Base-by-base conservation (phyloP, 2,329 filamentous ascomycete species). In the Pyrenophora teres region DNA sequence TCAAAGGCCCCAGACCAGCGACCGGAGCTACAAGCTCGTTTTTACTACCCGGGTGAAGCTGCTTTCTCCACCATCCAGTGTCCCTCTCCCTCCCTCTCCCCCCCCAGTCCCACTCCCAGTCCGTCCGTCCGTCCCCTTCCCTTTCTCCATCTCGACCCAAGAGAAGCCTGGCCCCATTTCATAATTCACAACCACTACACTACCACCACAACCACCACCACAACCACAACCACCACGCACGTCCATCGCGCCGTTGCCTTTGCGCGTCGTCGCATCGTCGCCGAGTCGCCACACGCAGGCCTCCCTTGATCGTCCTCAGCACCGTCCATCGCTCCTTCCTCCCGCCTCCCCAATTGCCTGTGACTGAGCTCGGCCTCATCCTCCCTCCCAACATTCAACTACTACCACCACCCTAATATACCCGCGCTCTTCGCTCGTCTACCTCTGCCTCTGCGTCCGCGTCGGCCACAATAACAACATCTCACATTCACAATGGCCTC, bases 401-500 rank as follows among this genome's bases (percentile, higher is more conserved):
- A 21, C 27, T 38, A 15, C 15, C 15, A 15, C 15, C 15, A 40
- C 40, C 23, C 30, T 40, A 53, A 42, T 42, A 40, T 40, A 48
- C 45, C 41, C 54, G 44, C 32, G 41, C 12, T 3, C 40, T 2
- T 19, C 37, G n/a, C 23, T 31, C 54, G 54, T 36, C 39, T 44
- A 40, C 16, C 23, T 23, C 25, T 16, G 18, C 36, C 35, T 27
- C 25, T 27, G 6, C 25, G 27, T 30, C 9, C 27, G 10, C 27
- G 27, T 13, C 27, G 7, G 10, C 9, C 27, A 30, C 27, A 30
- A 10, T 5, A 13, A 30, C 9, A 2, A 30, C 15, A 15, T 15
- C 47, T 40, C 46, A 38, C 45, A 47, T 50, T 50, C 62, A 65
- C 60, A 68, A 74, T 74, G 71, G 70, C 71, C 43, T 73, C 71